phyloP scores from a whole-genome alignment of 169 alveolate species.

The Theileria orientalis region DNA sequence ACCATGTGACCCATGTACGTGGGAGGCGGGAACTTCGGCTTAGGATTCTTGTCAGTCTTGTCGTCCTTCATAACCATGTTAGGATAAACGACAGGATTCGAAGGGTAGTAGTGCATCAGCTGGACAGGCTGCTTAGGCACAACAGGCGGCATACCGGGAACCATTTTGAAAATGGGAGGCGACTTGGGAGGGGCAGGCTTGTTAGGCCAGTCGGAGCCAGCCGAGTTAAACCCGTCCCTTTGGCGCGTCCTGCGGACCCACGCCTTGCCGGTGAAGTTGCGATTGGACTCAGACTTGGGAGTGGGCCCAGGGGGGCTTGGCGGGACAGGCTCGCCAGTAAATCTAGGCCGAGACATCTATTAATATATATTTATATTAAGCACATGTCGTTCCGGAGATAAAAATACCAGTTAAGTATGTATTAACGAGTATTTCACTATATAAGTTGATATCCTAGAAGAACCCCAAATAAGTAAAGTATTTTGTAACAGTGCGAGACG shows the following conservation, averaged over 20 bases:
- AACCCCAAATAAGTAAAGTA: not conserved
- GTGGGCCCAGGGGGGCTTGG: not conserved
- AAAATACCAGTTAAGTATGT: not conserved
- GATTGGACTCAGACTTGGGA: not conserved
- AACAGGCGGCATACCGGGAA: constrained; percentile 16
- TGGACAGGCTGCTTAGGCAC: constrained; percentile 38
- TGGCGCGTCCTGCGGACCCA: constrained; percentile 11
- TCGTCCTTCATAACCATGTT: constrained; percentile 49
- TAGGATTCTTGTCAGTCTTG: constrained; percentile 25
- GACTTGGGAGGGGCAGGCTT: constrained; percentile 2
- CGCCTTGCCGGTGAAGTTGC: not conserved
- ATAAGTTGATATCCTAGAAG: too few relatives aligned
- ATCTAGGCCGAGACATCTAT: constrained; percentile 9
- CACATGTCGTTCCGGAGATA: not conserved
- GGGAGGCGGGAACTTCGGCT: constrained; percentile 39
- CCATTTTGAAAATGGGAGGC: constrained; percentile 1
- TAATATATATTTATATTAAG: not conserved
- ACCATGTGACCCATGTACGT: constrained; percentile 33
- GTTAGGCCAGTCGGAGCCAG: not conserved
- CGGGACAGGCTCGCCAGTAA: constrained; percentile 6
- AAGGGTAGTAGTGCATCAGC: constrained; percentile 26
- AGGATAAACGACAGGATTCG: constrained; percentile 44
- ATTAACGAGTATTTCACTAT: too few relatives aligned
- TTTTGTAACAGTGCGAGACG: not conserved
- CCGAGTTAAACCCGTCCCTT: not conserved